Percentiles rank a stretch among this genome's conserved stretches.
These are phyloP conservation scores for Achaetomiella virescens DNA, from an alignment of 495 filamentous ascomycete species.

Conservation along the genomic window DNA sequence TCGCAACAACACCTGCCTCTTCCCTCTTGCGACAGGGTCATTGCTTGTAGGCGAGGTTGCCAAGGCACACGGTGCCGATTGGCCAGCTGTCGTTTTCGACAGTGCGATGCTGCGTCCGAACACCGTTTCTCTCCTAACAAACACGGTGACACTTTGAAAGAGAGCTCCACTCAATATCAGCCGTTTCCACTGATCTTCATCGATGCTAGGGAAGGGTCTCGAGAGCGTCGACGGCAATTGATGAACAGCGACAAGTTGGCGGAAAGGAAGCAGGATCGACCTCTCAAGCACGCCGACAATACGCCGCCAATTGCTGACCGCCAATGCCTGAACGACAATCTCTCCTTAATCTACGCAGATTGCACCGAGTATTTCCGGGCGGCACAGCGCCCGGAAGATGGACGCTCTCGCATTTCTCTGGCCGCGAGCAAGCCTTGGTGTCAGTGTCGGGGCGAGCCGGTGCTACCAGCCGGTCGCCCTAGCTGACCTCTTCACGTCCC, in stretches of 20 bases:
- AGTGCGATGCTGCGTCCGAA: background rate
- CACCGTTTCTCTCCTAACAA: background rate
- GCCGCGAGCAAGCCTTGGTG: background rate
- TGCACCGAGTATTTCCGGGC: background rate
- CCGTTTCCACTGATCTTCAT: too few species aligned
- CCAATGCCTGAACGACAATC: background rate
- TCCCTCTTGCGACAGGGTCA: background rate
- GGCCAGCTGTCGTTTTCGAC: background rate
- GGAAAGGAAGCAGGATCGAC: too few species aligned
- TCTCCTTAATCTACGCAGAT: background rate
- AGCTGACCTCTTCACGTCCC: background rate
- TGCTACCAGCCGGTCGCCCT: background rate
- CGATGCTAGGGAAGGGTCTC: too few species aligned
- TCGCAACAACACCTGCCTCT: background rate
- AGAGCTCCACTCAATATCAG: too few species aligned
- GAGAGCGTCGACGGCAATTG: too few species aligned
- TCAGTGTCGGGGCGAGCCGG: conserved; percentile 3
- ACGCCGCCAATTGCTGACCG: background rate
- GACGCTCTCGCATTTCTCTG: background rate
- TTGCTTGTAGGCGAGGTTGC: background rate
- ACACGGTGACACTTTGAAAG: too few species aligned
- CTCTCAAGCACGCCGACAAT: background rate
- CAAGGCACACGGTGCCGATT: background rate
- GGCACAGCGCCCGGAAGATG: too few species aligned
- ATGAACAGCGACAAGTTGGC: too few species aligned